Evolutionary conservation across 2,329 filamentous ascomycete species (phyloP), one percentile per base, ranked within the genome.

Genomic region (Onygenales sp.): DNA sequence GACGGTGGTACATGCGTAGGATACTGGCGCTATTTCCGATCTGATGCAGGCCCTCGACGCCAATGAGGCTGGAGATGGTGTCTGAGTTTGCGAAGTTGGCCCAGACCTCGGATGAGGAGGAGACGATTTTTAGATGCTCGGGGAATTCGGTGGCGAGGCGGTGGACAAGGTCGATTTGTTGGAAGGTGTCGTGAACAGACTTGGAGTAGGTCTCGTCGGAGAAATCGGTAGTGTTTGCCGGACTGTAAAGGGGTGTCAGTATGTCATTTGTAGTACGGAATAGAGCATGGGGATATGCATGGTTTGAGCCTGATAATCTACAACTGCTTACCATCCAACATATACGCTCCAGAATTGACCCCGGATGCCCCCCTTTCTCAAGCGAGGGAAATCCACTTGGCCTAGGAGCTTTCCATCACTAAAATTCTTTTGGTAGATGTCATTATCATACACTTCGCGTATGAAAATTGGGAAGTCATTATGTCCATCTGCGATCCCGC

Each of bases 311-410:
- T 17, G 17, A 17, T 17, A 17, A 17, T 17, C 17, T 17, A 17
- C 17, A 0, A 27, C 13, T 59, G 57, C 4, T 78, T 78, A 46
- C 81, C 82, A 62, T 92, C 82, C 9, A 42, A 86, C 82, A 63
- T 79, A 97, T 8, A 93, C 89, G 65, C 86, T 91, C 92, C 91
- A 96, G 67, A 96, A 96, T n/a, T 87, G 84, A 53, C 90, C 92
- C 41, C 50, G 50, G 7, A 85, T 82, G 60, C 78, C 76, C 1
- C 91, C 90, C 49, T 81, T 69, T 38, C 80, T 77, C 47, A 95
- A 77, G 5, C 91, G 82, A 1, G 86, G 84, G 7, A 95, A 73
- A 67, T 97, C 92, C 51, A 93, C 85, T 60, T 97, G 87, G 3
- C 77, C 77, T 0, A 68, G 64, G 50, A 95, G 71, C 0, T 80